Base-by-base conservation (phyloP, 495 filamentous ascomycete genomes). In the Cudoniella acicularis region DNA sequence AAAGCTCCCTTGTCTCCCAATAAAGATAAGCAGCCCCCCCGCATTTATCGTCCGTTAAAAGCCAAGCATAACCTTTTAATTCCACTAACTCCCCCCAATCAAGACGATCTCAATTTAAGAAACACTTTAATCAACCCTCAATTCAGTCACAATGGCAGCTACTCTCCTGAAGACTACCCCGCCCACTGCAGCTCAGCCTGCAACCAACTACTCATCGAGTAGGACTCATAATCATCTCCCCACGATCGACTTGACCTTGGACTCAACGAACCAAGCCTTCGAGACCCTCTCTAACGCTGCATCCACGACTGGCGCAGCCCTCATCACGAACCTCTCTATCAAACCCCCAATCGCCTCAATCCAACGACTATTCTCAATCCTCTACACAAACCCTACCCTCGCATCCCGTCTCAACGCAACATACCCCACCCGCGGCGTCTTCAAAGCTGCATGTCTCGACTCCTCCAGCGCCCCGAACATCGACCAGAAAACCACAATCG, bases 401-500 rank as follows among this genome's bases (percentile, higher is more conserved):
- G 59, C 53, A 11, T 54, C 53, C 22, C 51, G 51, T 46, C 53
- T 62, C 36, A 62, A 62, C 25, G 52, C 52, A 13, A 57, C 26
- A 17, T 62, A 62, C 54, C 30, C 59, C 16, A 42, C 25, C 24
- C 59, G 59, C 22, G 52, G 59, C 11, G 46, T 62, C 59, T 62
- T 62, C 54, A 62, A 62, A 51, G 49, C 54, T 25, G 54, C 59
- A 26, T 42, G 52, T 23, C 22, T 56, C 46, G 49, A 42, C 21
- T 30, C 54, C 54, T 4, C 26, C 30, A 51, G 9, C 2, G 27
- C 24, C 41, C 49, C 49, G 21, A 22, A 52, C 49, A 52, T 52
- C 49, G 59, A 62, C 45, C 54, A 62, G 47, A 62, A 62, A 51
- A 54, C 54, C 52, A 62, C 59, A 27, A 58, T 62, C 40, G 52